These are phyloP conservation scores for Galerina marginata DNA, from an alignment of 768 basidiomycete genomes.

Conservation along the genomic window DNA sequence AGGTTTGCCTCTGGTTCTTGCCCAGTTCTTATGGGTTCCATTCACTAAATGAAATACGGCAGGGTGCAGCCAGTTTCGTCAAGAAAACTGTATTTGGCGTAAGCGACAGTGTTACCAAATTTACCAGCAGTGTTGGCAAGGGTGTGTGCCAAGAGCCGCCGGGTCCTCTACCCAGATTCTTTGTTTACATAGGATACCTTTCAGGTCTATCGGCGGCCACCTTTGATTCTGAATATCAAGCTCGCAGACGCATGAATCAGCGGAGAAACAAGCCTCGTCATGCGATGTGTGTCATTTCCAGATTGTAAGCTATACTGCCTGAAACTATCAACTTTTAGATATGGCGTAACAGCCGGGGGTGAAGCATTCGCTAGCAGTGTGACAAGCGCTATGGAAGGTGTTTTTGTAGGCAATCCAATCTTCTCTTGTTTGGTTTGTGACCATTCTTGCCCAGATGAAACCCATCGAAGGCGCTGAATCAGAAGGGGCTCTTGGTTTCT, in stretches of 20 bases:
- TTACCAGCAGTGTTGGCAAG: conserved; percentile 97
- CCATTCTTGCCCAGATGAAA: conserved; percentile 67
- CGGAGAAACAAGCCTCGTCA: conserved; percentile 95
- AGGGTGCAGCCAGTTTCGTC: conserved; percentile 97
- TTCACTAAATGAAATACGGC: neutral
- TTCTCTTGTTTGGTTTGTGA: neutral
- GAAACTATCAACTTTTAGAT: conserved; percentile 48
- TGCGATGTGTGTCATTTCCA: conserved; percentile 68
- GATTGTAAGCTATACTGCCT: neutral
- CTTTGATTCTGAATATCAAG: conserved; percentile 95
- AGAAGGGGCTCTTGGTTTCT: conserved; percentile 94
- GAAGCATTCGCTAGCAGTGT: conserved; percentile 94
- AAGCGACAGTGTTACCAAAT: conserved; percentile 96
- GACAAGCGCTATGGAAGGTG: conserved; percentile 94
- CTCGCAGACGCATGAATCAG: conserved; percentile 84
- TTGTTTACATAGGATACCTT: neutral
- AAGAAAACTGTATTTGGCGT: conserved; percentile 99
- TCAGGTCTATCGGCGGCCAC: conserved; percentile 94
- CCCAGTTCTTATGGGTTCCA: neutral
- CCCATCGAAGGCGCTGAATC: conserved; percentile 96
- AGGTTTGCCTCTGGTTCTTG: conserved; percentile 51
- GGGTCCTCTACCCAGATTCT: neutral
- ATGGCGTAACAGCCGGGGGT: conserved; percentile 95
- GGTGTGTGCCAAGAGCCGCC: conserved; percentile 45
- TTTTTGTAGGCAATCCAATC: conserved; percentile 60